Base-by-base conservation (phyloP, 2,329 filamentous ascomycete species). In the Chalaropsis ovoidea region DNA sequence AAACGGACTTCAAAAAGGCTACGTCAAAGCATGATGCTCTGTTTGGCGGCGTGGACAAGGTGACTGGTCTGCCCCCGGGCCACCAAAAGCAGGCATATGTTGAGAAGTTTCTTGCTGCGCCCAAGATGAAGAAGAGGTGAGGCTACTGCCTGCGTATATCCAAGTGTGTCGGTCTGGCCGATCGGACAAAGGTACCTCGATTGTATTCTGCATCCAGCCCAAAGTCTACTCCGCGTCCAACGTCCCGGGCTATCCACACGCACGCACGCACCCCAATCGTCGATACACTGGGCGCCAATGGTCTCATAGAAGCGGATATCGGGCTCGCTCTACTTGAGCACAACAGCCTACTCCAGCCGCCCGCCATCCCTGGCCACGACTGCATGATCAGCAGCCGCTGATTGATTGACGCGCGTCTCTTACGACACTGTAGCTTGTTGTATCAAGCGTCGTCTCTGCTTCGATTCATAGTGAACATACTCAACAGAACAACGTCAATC, bases 281-380 rank as follows among this genome's bases (percentile, higher is more conserved):
- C 77, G 86, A 86, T 84, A 69, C 78, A 77, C 70, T 76, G 79
- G 0, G 88, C 89, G 0, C 89, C 89, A 63, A 86, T 81, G 67
- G 78, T 81, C 75, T 86, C 80, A 73, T 97, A 97, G 72, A 97
- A 96, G 70, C 86, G 80, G 77, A 97, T 88, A 74, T 88, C 92
- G 7, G 90, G 89, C 78, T 89, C 84, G 73, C 97, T 97, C 91
- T 91, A 96, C 77, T 89, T 93, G 71, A 96, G 76, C 69, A 96
- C 94, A 69, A 82, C 94, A 69, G 82, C 86, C 93, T 93, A 97
- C 73, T 97, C 92, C 65, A 97, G 76, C 67, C 93, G 80, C 7
- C 81, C 85, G 0, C 91, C 91, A 2, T 82, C 80, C 69, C 92
- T 86, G 64, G 82, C 81, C 64, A 88, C 72, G 2, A 90, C 86